Evolutionary conservation across 129 eudicot species (phyloP).

Genomic region (Helianthus tuberosus): DNA sequence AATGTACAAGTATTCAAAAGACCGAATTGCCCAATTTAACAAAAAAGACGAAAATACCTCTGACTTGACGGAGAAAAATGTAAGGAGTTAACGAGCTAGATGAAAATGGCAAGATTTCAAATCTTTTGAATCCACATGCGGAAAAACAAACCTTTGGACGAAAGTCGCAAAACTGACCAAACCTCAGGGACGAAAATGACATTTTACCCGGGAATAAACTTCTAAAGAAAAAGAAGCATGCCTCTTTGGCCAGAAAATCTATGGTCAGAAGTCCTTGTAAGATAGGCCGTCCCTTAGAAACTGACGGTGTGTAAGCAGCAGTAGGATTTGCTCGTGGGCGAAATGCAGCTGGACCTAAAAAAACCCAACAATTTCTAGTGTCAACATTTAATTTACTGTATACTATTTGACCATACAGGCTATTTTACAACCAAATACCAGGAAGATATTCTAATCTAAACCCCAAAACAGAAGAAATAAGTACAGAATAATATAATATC

Average conservation of each 20-base stretch:
- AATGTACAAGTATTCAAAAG: too few species aligned
- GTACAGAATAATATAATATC: background rate
- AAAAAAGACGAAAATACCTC: too few species aligned
- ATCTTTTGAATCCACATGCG: too few species aligned
- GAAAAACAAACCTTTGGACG: too few species aligned
- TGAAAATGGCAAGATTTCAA: too few species aligned
- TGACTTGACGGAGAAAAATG: too few species aligned
- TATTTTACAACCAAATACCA: background rate
- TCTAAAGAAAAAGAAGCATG: slow-evolving; percentile 22
- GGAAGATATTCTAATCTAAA: background rate
- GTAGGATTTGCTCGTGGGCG: slow-evolving; percentile 94
- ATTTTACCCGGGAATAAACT: background rate
- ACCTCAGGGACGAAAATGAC: too few species aligned
- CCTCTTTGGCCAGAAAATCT: slow-evolving; percentile 94
- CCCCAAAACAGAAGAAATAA: slow-evolving; percentile 9
- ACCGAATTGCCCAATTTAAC: too few species aligned
- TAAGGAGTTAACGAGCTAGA: too few species aligned
- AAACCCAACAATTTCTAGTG: background rate
- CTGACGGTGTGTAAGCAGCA: slow-evolving; percentile 62
- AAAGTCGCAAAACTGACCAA: too few species aligned
- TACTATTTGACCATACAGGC: too few species aligned
- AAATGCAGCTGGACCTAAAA: slow-evolving; percentile 97
- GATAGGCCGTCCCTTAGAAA: slow-evolving; percentile 94
- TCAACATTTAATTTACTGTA: background rate
- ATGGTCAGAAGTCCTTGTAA: slow-evolving; percentile 96